Conservation (phyloP, 306 rosid genomes). For the Leucaena leucocephala region DNA sequence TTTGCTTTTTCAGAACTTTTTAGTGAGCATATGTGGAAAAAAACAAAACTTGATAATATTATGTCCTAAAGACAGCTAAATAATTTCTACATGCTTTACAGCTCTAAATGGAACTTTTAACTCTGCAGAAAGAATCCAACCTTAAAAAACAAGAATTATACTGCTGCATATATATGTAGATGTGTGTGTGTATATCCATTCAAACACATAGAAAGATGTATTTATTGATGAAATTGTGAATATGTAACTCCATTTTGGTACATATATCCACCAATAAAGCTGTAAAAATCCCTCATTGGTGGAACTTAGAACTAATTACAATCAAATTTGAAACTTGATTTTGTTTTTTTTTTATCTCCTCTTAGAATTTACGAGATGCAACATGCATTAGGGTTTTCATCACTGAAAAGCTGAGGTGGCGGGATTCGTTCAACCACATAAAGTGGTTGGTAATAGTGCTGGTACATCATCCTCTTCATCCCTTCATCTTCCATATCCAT, state of each 20-base stretch:
- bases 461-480: constrained; percentile 78
- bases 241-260: constrained; percentile 29
- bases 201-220: constrained; percentile 41
- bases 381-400: constrained; percentile 96
- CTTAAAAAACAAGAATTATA: neutral
- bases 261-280: constrained; percentile 39
- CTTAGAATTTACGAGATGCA: constrained; percentile 56
- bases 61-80: neutral
- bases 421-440: constrained; percentile 74
- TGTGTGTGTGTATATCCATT: neutral
- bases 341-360: neutral
- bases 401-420: constrained; percentile 94
- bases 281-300: constrained; percentile 36
- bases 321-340: neutral
- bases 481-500: constrained; percentile 55
- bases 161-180: neutral
- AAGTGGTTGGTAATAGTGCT: constrained; percentile 55
- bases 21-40: neutral
- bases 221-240: constrained; percentile 30
- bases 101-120: neutral
- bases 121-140: neutral
- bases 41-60: neutral
- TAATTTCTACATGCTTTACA: neutral
- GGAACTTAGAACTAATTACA: constrained; percentile 28
- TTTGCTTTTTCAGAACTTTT: neutral